These are phyloP conservation scores for Leishmania lainsoni DNA, from an alignment of 208 protist species.

Conservation along the genomic window DNA sequence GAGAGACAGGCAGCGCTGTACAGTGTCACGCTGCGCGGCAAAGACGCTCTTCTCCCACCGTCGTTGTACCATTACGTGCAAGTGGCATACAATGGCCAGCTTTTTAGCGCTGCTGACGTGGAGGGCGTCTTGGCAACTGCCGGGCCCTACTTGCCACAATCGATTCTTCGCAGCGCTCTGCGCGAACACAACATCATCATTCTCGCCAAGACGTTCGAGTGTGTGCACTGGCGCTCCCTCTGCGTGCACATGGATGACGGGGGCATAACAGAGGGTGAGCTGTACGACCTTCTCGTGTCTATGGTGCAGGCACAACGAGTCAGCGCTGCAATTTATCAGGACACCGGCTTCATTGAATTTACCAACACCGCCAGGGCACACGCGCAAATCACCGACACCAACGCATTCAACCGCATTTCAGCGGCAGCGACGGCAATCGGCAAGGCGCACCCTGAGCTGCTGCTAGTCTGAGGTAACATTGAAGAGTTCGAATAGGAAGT, in stretches of 20 bases:
- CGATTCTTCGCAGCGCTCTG: slow-evolving; percentile 14
- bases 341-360: slow-evolving; percentile 34
- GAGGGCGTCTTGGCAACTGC: not conserved
- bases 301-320: slow-evolving; percentile 23
- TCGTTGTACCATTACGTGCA: not conserved
- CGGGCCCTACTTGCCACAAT: not conserved
- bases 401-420: slow-evolving; percentile 26
- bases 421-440: not conserved
- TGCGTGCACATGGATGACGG: slow-evolving; percentile 32
- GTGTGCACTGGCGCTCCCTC: slow-evolving; percentile 33
- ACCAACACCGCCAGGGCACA: not conserved
- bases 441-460: slow-evolving; percentile 10
- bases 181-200: slow-evolving; percentile 35
- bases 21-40: not conserved
- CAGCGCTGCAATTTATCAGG: slow-evolving; percentile 27
- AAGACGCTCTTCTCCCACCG: not conserved
- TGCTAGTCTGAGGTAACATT: not conserved
- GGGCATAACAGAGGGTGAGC: slow-evolving; percentile 16
- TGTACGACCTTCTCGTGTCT: slow-evolving; percentile 29
- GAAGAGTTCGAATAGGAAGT: not conserved
- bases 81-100: not conserved
- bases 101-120: slow-evolving; percentile 15
- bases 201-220: slow-evolving; percentile 22
- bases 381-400: slow-evolving; percentile 12
- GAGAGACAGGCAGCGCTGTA: slow-evolving; percentile 15